A percentile compares a stretch with the other conserved stretches of the same genome.
These are phyloP conservation scores for Insectozyma bohioensis DNA, from an alignment of 1,139 yeast species.

Conservation along the genomic window DNA sequence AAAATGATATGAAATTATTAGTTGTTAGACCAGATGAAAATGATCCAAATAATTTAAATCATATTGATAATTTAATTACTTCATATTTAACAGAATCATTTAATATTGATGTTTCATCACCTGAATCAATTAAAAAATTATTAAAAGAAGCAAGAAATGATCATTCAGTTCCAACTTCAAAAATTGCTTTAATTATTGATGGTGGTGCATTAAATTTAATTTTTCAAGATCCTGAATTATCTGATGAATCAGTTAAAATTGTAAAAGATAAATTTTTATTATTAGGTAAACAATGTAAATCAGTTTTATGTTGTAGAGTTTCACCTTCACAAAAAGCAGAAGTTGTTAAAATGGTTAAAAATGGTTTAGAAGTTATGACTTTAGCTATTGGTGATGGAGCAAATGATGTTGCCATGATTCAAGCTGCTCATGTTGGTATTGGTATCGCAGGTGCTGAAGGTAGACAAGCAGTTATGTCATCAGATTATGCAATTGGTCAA, in stretches of 20 bases:
- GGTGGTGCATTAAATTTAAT: constrained; percentile 52
- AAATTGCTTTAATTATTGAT: constrained; percentile 53
- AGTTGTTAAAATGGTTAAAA: constrained; percentile 54
- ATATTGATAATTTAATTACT: constrained; percentile 37
- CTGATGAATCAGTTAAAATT: constrained; percentile 18
- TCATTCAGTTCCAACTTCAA: constrained; percentile 50
- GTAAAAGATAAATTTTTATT: constrained; percentile 46
- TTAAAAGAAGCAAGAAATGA: constrained; percentile 45
- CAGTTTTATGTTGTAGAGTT: constrained; percentile 65
- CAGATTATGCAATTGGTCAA: constrained; percentile 67
- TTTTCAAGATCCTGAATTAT: constrained; percentile 28
- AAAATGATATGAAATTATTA: constrained; percentile 81
- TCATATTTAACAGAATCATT: constrained; percentile 43
- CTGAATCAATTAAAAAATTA: constrained; percentile 26
- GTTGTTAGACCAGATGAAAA: constrained; percentile 52
- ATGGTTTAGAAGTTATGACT: constrained; percentile 55
- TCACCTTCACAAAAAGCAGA: constrained; percentile 65
- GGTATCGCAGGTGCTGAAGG: constrained; percentile 74
- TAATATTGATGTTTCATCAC: constrained; percentile 24
- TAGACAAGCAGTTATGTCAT: constrained; percentile 66
- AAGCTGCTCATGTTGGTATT: constrained; percentile 63
- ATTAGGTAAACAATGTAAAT: constrained; percentile 57
- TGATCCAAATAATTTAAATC: constrained; percentile 24
- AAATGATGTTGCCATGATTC: constrained; percentile 69
- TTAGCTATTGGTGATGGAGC: constrained; percentile 70